Conservation (phyloP, 768 basidiomycete species). For the Asterophora lycoperdoides region DNA sequence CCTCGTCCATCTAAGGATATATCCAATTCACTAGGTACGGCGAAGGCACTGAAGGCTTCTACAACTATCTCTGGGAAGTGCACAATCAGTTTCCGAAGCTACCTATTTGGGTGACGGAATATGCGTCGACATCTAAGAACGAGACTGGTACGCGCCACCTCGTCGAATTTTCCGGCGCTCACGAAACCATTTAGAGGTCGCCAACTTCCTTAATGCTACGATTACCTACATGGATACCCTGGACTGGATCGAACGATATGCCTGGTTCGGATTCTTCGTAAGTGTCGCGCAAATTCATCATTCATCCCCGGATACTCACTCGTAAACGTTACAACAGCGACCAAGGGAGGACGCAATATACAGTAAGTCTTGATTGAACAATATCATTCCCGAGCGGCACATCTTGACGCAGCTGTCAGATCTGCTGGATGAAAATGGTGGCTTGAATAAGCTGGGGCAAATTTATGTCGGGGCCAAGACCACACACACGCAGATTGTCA, state of each 20-base stretch:
- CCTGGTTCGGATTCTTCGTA: constrained; percentile 58
- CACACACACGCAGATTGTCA: constrained; percentile 34
- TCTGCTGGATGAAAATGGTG: constrained; percentile 39
- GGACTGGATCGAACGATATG: constrained; percentile 57
- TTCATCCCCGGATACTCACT: constrained; percentile 10
- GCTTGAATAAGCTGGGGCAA: constrained; percentile 42
- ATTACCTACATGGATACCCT: constrained; percentile 51
- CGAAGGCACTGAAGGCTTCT: constrained; percentile 48
- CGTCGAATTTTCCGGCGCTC: neutral
- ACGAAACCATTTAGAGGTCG: constrained; percentile 32
- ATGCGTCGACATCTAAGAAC: constrained; percentile 49
- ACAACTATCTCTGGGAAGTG: constrained; percentile 50
- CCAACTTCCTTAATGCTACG: constrained; percentile 54
- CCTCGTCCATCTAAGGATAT: constrained; percentile 25
- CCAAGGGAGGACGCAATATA: constrained; percentile 36
- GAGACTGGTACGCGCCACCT: constrained; percentile 26
- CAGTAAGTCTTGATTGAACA: constrained; percentile 27
- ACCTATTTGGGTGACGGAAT: constrained; percentile 66
- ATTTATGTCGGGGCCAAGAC: constrained; percentile 45
- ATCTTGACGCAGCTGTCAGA: constrained; percentile 24
- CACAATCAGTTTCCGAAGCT: constrained; percentile 44
- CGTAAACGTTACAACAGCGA: constrained; percentile 27
- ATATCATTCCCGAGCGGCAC: too few species aligned
- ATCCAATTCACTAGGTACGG: constrained; percentile 44
- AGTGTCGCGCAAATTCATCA: constrained; percentile 15